Evolutionary conservation across 176 grass and related monocot genomes (phyloP), one percentile per base, ranked within the genome.

Genomic region (Juncus effusus): DNA sequence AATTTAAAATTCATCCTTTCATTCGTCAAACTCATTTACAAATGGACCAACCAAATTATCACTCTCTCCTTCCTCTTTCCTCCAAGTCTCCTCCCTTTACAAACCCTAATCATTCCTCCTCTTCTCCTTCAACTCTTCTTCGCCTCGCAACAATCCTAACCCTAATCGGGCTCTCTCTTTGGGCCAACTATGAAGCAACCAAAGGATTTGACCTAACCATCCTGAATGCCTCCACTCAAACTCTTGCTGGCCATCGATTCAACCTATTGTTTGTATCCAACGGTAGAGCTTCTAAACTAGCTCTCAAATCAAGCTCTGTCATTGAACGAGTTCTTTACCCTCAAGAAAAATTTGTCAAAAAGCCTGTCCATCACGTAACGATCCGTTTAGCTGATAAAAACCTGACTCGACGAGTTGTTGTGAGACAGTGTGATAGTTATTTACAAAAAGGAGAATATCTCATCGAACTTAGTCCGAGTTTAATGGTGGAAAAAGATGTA

Each of bases 361-460:
- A 84, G 62, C 72, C 5, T 0, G 81, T 95, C 42, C 12, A 60
- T 2, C 78, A 71, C 16, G 83, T 95, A 45, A 90, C 78, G 40
- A 69, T 95, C 60, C 39, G 16, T 39, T 37, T 95, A 65, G 68
- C 56, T 49, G 73, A 49, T 1, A 8, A 5, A 47, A 81, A 87
- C 74, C 67, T 82, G 45, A 77, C 75, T 36, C 35, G 16, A 14
- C 40, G 53, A 5, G 80, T 67, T 36, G 66, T 58, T 13, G 59
- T 61, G 4, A 53, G 82, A 4, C 7, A 55, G 54, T 7, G 42
- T 0, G 56, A 37, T 35, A 59, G 41, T 5, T 4, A 6, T 7
- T 45, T 13, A 50, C 59, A 45, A 0, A 42, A 13, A 0, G 75
- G 60, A 0, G 72, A 78, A 60, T 95, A 83, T 79, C 76, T 84